Percentiles rank a stretch among this genome's conserved stretches.
Conservation (phyloP, 345 rosid species). For the Rubroshorea leprosula region DNA sequence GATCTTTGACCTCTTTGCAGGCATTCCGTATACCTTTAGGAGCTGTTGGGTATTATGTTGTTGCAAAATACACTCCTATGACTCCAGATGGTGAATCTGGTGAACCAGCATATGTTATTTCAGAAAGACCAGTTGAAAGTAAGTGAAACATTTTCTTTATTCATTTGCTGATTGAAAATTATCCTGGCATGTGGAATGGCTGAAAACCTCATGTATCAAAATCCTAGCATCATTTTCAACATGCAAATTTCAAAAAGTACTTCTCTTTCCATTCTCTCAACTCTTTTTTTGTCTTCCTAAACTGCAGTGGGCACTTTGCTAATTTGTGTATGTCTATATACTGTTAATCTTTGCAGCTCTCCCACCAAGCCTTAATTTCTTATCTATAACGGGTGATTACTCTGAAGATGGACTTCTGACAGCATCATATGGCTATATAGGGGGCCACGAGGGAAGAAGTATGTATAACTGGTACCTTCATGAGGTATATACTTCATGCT, state of each 20-base stretch:
- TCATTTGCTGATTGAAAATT: too few relatives aligned
- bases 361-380: slow-evolving; percentile 92
- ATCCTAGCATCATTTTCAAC: too few relatives aligned
- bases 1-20: slow-evolving; percentile 36
- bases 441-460: slow-evolving; percentile 96
- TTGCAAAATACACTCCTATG: slow-evolving; percentile 90
- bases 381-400: slow-evolving; percentile 85
- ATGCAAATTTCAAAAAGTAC: too few relatives aligned
- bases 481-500: slow-evolving; percentile 59
- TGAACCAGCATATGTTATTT: slow-evolving; percentile 67
- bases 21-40: slow-evolving; percentile 93
- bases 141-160: slow-evolving; percentile 27
- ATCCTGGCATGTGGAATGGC: too few relatives aligned
- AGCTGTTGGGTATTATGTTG: slow-evolving; percentile 78
- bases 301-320: slow-evolving; percentile 4
- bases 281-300: not conserved
- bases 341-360: slow-evolving; percentile 55
- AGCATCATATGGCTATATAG: slow-evolving; percentile 93
- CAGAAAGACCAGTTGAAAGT: slow-evolving; percentile 77
- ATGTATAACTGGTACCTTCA: slow-evolving; percentile 81
- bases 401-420: slow-evolving; percentile 79
- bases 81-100: slow-evolving; percentile 80
- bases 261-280: slow-evolving; percentile 7
- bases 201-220: too few relatives aligned
- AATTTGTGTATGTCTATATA: not conserved